Conservation (phyloP, 352 stramenopile species). For the Thalassiosira ordinaria region DNA sequence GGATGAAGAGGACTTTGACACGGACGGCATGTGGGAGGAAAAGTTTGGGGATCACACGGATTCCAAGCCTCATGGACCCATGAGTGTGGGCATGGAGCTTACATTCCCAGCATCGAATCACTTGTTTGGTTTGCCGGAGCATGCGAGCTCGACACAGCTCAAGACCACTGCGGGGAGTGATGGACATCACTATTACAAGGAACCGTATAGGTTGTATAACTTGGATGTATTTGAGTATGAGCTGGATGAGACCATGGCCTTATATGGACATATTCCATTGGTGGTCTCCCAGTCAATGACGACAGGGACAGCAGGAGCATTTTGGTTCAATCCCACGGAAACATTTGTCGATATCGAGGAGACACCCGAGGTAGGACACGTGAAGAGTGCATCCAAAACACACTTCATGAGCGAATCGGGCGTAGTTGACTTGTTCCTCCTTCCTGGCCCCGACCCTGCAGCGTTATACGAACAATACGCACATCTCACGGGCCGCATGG, state of each 20-base stretch:
- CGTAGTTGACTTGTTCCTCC: slow-evolving; percentile 96
- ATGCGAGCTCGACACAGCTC: slow-evolving; percentile 93
- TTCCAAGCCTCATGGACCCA: slow-evolving; percentile 89
- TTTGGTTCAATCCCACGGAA: slow-evolving; percentile 99
- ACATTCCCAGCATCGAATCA: slow-evolving; percentile 89
- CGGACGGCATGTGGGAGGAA: slow-evolving; percentile 93
- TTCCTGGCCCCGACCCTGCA: slow-evolving; percentile 89
- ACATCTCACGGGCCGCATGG: slow-evolving; percentile 90
- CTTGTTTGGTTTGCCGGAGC: slow-evolving; percentile 97
- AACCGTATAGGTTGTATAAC: slow-evolving; percentile 99
- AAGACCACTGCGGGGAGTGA: slow-evolving; percentile 89
- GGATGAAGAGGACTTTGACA: slow-evolving; percentile 70
- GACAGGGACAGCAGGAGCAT: slow-evolving; percentile 91
- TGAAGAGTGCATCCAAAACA: slow-evolving; percentile 49
- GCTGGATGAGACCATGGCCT: slow-evolving; percentile 96
- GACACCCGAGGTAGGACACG: slow-evolving; percentile 52
- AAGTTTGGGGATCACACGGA: slow-evolving; percentile 93
- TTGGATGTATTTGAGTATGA: slow-evolving; percentile 99
- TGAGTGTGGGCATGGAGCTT: slow-evolving; percentile 95
- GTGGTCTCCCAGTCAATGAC: slow-evolving; percentile 81
- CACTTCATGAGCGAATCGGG: slow-evolving; percentile 96
- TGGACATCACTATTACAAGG: slow-evolving; percentile 83
- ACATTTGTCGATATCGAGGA: slow-evolving; percentile 97
- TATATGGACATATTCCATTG: slow-evolving; percentile 93
- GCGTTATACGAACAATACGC: slow-evolving; percentile 93